A percentile compares a stretch with the other conserved stretches of the same genome.
phyloP scores from a whole-genome alignment of 345 rosid genomes.

The Eucalyptus pauciflora region DNA sequence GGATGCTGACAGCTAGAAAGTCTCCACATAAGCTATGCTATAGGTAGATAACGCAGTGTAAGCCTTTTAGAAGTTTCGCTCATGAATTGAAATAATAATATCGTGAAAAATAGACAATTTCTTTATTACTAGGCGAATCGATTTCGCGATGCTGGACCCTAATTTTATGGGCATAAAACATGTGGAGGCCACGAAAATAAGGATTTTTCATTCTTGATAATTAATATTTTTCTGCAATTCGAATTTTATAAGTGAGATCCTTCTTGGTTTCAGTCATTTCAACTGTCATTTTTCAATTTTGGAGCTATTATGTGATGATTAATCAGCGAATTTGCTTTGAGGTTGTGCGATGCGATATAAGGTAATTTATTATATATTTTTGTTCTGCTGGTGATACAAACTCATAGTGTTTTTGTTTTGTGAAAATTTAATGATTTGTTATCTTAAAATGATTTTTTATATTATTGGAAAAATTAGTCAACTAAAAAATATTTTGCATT shows the following conservation, averaged over 20 bases:
- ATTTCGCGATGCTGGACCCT: rapidly evolving
- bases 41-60: rapidly evolving
- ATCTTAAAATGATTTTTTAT: neutral
- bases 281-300: too few relatives aligned
- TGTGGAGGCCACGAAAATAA: neutral
- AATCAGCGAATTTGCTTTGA: rapidly evolving
- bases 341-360: neutral
- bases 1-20: rapidly evolving
- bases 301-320: neutral
- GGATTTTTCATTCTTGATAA: neutral
- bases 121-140: neutral
- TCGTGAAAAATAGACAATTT: neutral
- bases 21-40: neutral
- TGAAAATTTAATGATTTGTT: neutral
- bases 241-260: neutral
- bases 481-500: too few relatives aligned
- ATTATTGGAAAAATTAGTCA: too few relatives aligned
- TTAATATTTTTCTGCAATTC: neutral
- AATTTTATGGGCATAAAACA: neutral
- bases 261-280: neutral
- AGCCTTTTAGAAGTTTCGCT: too few relatives aligned
- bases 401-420: neutral
- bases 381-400: rapidly evolving
- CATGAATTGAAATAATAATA: too few relatives aligned
- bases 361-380: neutral